Evolutionary conservation across 805 yeast genomes (phyloP).

Genomic region (Ogataea trehaloabstinens): DNA sequence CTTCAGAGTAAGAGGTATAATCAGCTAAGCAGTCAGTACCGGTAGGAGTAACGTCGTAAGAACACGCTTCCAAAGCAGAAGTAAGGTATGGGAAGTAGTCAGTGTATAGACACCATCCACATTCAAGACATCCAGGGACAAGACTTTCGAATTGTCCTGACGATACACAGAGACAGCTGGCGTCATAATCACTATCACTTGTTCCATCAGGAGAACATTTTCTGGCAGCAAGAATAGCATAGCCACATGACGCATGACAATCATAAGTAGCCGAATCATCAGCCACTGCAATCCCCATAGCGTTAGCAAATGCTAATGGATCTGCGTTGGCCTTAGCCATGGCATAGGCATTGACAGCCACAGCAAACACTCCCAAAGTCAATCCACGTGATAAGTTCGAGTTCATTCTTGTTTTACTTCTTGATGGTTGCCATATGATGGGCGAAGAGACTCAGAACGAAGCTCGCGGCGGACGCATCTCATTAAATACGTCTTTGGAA

Average conservation of each 20-base stretch:
- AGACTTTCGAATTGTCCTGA: conserved; percentile 25
- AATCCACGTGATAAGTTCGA: no score
- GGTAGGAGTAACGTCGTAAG: conserved; percentile 31
- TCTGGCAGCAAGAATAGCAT: conserved; percentile 32
- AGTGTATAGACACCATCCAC: conserved; percentile 39
- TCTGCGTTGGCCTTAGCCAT: neutral
- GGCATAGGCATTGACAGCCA: neutral
- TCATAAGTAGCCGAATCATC: conserved; percentile 29
- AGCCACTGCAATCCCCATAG: conserved; percentile 23
- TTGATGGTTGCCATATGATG: no score
- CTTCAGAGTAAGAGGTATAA: neutral
- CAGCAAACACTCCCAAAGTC: neutral
- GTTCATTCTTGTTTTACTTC: no score
- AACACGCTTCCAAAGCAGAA: conserved; percentile 29
- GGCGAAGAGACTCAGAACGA: no score
- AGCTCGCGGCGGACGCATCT: neutral
- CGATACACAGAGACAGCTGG: conserved; percentile 30
- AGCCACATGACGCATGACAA: conserved; percentile 36
- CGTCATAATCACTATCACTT: conserved; percentile 27
- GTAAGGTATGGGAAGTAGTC: conserved; percentile 31
- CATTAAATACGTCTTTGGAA: neutral
- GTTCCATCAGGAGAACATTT: conserved; percentile 26
- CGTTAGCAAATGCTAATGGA: conserved; percentile 25
- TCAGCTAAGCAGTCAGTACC: conserved; percentile 25
- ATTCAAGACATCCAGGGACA: conserved; percentile 32